A percentile compares a stretch with the other conserved stretches of the same genome.
Conservation (phyloP, 345 rosid species). For the Aurinia saxatilis region DNA sequence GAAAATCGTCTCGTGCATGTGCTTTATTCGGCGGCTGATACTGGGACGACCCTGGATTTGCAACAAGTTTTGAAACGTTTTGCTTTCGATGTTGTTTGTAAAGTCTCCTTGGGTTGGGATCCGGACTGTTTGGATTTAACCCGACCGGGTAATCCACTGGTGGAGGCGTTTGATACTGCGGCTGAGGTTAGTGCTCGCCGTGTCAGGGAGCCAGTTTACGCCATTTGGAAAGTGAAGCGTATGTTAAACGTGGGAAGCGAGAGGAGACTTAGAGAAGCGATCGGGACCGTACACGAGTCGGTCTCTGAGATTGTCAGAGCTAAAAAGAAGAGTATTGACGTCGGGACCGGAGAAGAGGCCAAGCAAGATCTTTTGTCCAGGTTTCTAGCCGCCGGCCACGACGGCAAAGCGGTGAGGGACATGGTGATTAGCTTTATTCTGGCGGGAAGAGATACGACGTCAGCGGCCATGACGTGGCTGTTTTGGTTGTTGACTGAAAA, state of each 20-base stretch:
- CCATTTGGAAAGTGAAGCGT: constrained; percentile 59
- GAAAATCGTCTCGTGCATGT: constrained; percentile 37
- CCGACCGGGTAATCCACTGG: constrained; percentile 48
- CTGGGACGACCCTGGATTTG: constrained; percentile 25
- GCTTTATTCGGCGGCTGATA: constrained; percentile 20
- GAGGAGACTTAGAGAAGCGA: constrained; percentile 45
- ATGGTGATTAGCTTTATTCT: constrained; percentile 60
- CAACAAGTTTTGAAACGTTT: constrained; percentile 62
- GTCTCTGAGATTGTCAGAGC: constrained; percentile 47
- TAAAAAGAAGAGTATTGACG: constrained; percentile 28
- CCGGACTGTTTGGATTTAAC: constrained; percentile 53
- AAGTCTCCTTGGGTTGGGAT: constrained; percentile 59
- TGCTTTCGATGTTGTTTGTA: constrained; percentile 57
- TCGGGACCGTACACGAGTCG: constrained; percentile 34
- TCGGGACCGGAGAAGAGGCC: constrained; percentile 10
- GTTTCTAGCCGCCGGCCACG: constrained; percentile 43
- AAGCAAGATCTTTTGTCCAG: constrained; percentile 60
- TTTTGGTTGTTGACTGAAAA: constrained; percentile 50
- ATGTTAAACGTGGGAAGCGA: constrained; percentile 53
- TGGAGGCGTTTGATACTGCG: constrained; percentile 52
- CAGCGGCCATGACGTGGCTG: constrained; percentile 63
- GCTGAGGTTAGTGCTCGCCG: constrained; percentile 58
- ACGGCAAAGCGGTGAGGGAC: constrained; percentile 46
- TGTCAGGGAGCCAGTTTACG: constrained; percentile 44
- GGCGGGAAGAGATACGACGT: constrained; percentile 67